Evolutionary conservation across 1,284 basidiomycete genomes (phyloP).

Genomic region (Ustilago hordei): DNA sequence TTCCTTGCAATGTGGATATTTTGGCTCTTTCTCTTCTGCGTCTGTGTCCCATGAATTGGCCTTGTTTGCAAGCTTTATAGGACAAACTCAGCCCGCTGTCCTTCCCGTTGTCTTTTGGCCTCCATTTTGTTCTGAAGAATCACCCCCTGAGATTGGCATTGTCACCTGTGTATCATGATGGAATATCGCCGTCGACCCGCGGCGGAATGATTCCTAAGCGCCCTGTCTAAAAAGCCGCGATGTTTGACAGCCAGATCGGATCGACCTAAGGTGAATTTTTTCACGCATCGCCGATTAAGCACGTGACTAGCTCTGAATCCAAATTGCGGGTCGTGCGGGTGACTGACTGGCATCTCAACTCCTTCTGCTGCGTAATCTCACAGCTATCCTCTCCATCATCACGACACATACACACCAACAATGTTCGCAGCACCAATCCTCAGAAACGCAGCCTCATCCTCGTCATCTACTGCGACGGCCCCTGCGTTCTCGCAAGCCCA

Average conservation of each 20-base stretch:
- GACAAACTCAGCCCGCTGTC: too few species aligned
- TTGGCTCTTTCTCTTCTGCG: too few species aligned
- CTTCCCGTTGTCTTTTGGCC: too few species aligned
- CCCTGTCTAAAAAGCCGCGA: too few species aligned
- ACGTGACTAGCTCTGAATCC: conserved; percentile 7
- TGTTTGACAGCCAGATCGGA: neutral
- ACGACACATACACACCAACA: neutral
- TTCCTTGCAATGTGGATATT: too few species aligned
- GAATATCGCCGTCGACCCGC: too few species aligned
- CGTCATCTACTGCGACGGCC: conserved; percentile 12
- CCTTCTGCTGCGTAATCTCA: neutral
- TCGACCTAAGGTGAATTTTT: neutral
- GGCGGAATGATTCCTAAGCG: too few species aligned
- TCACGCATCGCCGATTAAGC: conserved; percentile 5
- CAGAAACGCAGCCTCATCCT: conserved; percentile 33
- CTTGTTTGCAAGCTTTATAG: too few species aligned
- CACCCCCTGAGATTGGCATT: too few species aligned
- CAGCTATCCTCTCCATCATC: neutral
- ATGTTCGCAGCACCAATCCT: conserved; percentile 42
- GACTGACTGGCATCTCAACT: neutral
- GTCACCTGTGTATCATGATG: too few species aligned
- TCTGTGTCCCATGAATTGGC: too few species aligned
- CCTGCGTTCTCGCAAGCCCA: conserved; percentile 80
- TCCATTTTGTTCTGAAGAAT: too few species aligned
- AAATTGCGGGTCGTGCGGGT: conserved; percentile 11